Evolutionary conservation across 1,284 basidiomycete species (phyloP), one percentile per base, ranked within the genome.

Genomic region (Marasmius sp.): DNA sequence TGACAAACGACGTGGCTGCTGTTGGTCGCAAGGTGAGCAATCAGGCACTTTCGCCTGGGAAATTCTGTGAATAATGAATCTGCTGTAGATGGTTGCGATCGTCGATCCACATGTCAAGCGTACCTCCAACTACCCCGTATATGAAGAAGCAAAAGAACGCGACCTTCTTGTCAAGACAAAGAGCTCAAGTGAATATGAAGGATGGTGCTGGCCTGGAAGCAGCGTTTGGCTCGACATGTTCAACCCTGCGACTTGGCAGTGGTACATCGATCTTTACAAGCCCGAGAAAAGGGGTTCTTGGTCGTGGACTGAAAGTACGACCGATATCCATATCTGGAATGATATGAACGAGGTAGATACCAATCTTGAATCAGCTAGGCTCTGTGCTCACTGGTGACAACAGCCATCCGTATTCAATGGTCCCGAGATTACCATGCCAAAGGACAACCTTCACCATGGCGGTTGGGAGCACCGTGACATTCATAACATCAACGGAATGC

Each of bases 381-480:
- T 60, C 41, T 33, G 58, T 55, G 41, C 54, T 60, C 14, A 22
- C 22, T 39, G 47, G 33, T 59, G 6, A 62, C 57, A 6, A 18
- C 66, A 95, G 93, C 97, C 97, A 1, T 91, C 95, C 4, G 89
- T 99, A 27, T 99, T 99, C 81, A 97, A 98, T 68, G 97, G 97
- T 0, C 97, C 97, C 2, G 97, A 99, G 74, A 97, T 99, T 70
- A 95, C 94, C 12, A 95, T 98, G 90, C 95, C 93, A 12, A 94
- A 92, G 72, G 97, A 99, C 69, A 93, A 91, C 64, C 76, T 97
- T 41, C 97, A 99, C 71, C 80, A 93, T 70, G 91, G 90, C 45
- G 95, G 94, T 20, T 99, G 97, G 97, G 97, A 99, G 73, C 95
- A 99, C 72, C 89, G 97, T 50, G 97, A 99, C 71, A 76, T 99